These are phyloP conservation scores for Colletotrichum tropicicola DNA, from an alignment of 2,329 filamentous ascomycete species.

Conservation along the genomic window DNA sequence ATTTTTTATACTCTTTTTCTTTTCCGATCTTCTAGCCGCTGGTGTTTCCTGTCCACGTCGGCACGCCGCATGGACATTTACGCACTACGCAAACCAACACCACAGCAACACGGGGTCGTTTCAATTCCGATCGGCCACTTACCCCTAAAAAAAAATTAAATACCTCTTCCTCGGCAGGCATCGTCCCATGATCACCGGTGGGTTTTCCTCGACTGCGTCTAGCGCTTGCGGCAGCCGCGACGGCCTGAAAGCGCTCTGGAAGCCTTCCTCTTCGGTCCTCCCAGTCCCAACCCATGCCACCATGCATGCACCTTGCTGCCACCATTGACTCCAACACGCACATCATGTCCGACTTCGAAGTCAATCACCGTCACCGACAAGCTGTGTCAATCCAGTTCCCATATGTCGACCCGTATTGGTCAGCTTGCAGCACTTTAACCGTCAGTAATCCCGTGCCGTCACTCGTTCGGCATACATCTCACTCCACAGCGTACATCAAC, in stretches of 20 bases:
- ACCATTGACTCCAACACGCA: background rate
- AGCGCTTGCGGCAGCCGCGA: background rate
- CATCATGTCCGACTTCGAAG: background rate
- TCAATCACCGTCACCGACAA: background rate
- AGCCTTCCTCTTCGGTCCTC: constrained; percentile 21
- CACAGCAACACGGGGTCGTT: too few relatives aligned
- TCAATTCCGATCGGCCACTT: too few relatives aligned
- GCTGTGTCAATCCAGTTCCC: background rate
- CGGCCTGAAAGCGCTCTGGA: constrained; percentile 10
- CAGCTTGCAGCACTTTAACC: too few relatives aligned
- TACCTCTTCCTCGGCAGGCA: too few relatives aligned
- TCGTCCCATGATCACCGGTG: background rate
- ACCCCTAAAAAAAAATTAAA: too few relatives aligned
- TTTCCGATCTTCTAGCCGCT: too few relatives aligned
- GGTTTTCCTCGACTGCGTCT: background rate
- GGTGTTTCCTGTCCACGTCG: too few relatives aligned
- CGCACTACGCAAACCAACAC: too few relatives aligned
- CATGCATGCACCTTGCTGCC: constrained; percentile 2
- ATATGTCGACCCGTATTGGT: background rate
- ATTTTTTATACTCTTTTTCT: too few relatives aligned
- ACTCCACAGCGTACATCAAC: too few relatives aligned
- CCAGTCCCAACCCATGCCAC: background rate
- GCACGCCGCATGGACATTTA: too few relatives aligned
- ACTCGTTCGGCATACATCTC: background rate
- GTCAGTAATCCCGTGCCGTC: background rate